These are phyloP conservation scores for Glonium stellatum DNA, from an alignment of 495 filamentous ascomycete genomes.

Conservation along the genomic window DNA sequence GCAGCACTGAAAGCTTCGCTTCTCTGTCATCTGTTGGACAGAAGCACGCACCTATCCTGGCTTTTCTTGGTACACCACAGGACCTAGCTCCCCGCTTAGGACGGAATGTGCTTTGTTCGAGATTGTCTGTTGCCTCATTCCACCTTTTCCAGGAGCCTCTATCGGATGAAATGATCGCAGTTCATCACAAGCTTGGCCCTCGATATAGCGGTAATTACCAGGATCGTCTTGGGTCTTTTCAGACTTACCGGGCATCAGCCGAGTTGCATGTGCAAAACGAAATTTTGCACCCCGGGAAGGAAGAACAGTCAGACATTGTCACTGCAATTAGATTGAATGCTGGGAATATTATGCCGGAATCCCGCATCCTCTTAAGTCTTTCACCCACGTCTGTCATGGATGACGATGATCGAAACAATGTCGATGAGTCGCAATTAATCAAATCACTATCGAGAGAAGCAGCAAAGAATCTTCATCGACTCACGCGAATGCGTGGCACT, in stretches of 20 bases:
- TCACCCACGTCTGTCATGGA: slow-evolving; percentile 71
- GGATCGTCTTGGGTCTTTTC: slow-evolving; percentile 90
- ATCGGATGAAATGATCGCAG: slow-evolving; percentile 86
- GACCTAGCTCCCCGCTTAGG: slow-evolving; percentile 80
- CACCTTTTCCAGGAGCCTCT: slow-evolving; percentile 82
- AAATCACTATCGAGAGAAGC: slow-evolving; percentile 70
- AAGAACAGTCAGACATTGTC: slow-evolving; percentile 87
- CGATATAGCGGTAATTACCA: slow-evolving; percentile 94
- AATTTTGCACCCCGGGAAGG: slow-evolving; percentile 80
- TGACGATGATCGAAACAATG: slow-evolving; percentile 59
- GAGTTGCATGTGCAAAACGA: slow-evolving; percentile 86
- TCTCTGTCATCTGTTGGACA: slow-evolving; percentile 48
- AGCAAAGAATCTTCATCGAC: slow-evolving; percentile 60
- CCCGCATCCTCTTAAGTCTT: slow-evolving; percentile 76
- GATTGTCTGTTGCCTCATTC: slow-evolving; percentile 82
- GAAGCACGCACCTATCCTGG: slow-evolving; percentile 58
- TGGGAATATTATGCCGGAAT: slow-evolving; percentile 70
- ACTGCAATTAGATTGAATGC: slow-evolving; percentile 78
- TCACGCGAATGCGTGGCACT: slow-evolving; percentile 66
- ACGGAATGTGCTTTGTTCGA: slow-evolving; percentile 62
- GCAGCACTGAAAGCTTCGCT: slow-evolving; percentile 53
- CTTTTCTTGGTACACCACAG: slow-evolving; percentile 88
- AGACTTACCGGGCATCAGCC: slow-evolving; percentile 94
- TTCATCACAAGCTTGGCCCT: slow-evolving; percentile 81
- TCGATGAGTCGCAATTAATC: slow-evolving; percentile 66